A percentile compares a stretch with the other conserved stretches of the same genome.
Evolutionary conservation across 140 eudicot species (phyloP).

Genomic region (Senecio squalidus): DNA sequence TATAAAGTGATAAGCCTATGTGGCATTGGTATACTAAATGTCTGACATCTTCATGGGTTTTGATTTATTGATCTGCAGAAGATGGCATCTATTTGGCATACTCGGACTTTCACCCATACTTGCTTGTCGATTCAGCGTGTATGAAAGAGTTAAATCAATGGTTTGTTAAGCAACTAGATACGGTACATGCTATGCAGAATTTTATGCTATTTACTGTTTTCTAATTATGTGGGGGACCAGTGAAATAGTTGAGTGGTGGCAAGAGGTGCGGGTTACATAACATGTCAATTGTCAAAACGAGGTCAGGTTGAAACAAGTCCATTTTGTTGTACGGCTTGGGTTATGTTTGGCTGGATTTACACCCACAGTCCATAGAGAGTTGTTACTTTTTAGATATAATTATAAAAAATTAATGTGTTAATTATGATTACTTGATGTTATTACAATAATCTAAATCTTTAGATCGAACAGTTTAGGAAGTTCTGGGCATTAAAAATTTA

Average conservation of each 20-base stretch:
- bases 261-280: background rate
- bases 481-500: background rate
- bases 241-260: background rate
- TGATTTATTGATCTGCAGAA: constrained; percentile 53
- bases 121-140: constrained; percentile 80
- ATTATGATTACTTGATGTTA: background rate
- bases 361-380: background rate
- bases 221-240: background rate
- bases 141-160: constrained; percentile 89
- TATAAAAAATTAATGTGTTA: background rate
- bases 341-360: background rate
- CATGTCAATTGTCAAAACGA: background rate
- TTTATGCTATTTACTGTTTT: background rate
- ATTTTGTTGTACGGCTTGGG: background rate
- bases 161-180: constrained; percentile 89
- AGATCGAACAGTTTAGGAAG: background rate
- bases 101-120: constrained; percentile 87
- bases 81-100: constrained; percentile 85
- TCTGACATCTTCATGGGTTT: constrained; percentile 4
- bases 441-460: no score
- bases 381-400: background rate
- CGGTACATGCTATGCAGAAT: constrained; percentile 40
- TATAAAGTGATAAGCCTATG: background rate
- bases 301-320: background rate
- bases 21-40: background rate